A percentile compares a stretch with the other conserved stretches of the same genome.
Evolutionary conservation across 345 rosid genomes (phyloP).

Genomic region (Salix dunnii): DNA sequence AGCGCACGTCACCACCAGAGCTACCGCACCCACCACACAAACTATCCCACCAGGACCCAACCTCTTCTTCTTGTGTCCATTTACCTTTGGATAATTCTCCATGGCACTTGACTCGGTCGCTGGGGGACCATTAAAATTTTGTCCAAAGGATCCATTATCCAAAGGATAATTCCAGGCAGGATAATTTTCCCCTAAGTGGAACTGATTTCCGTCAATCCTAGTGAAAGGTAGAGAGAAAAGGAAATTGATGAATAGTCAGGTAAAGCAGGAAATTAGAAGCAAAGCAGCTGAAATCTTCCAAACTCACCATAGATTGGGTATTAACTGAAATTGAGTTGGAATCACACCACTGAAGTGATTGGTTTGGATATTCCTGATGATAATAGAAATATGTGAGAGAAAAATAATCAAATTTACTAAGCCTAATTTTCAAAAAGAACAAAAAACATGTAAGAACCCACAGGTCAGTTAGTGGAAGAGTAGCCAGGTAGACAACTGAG

Average conservation of each 20-base stretch:
- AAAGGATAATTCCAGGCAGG: constrained; percentile 78
- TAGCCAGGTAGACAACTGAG: constrained; percentile 72
- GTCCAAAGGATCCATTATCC: constrained; percentile 35
- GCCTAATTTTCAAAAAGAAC: constrained; percentile 7
- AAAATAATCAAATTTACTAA: constrained; percentile 21
- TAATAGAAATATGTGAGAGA: constrained; percentile 14
- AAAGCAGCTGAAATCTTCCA: constrained; percentile 6
- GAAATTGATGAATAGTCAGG: background rate
- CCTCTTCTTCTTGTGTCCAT: constrained; percentile 42
- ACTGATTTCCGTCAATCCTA: constrained; percentile 83
- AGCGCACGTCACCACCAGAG: constrained; percentile 52
- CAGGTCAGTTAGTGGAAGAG: constrained; percentile 75
- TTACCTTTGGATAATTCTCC: constrained; percentile 41
- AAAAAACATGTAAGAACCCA: constrained; percentile 31
- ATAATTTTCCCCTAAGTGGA: constrained; percentile 48
- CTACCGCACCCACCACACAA: constrained; percentile 54
- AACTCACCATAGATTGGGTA: constrained; percentile 73
- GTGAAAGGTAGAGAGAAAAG: constrained; percentile 16
- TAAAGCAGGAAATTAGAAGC: constrained; percentile 3
- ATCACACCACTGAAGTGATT: constrained; percentile 82
- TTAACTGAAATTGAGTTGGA: constrained; percentile 72
- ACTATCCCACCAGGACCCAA: constrained; percentile 57
- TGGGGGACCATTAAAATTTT: constrained; percentile 59
- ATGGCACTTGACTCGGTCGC: constrained; percentile 69
- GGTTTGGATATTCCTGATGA: constrained; percentile 67